Percentiles rank a stretch among this genome's conserved stretches.
These are phyloP conservation scores for Solidago caesia DNA, from an alignment of 129 eudicot species.

Conservation along the genomic window DNA sequence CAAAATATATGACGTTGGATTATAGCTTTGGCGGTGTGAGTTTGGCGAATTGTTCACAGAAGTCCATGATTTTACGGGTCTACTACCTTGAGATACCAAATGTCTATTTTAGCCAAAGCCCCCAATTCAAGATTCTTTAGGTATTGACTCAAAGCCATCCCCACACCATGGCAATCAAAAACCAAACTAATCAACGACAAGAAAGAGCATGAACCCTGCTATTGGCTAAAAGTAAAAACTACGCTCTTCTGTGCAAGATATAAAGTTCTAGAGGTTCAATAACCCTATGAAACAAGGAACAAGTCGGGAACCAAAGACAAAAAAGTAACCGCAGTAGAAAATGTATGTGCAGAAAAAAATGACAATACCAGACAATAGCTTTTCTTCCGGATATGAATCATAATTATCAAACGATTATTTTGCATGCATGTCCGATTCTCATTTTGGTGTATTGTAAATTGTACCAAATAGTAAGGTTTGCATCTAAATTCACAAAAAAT, in stretches of 20 bases:
- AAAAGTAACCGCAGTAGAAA: not conserved
- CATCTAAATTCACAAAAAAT: slow-evolving; percentile 10
- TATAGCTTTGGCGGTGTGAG: too few species aligned
- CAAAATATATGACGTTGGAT: too few species aligned
- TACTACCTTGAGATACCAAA: not conserved
- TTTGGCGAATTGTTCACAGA: too few species aligned
- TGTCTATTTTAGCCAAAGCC: not conserved
- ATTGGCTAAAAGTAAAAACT: not conserved
- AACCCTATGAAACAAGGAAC: not conserved
- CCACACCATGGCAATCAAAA: not conserved
- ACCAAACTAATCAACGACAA: not conserved
- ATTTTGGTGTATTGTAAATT: slow-evolving; percentile 4
- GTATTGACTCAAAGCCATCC: not conserved
- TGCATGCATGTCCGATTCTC: not conserved
- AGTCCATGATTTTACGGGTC: too few species aligned
- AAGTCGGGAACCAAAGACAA: not conserved
- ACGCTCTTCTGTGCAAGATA: not conserved
- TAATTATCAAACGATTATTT: not conserved
- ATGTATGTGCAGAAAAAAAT: not conserved
- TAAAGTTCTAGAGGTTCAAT: not conserved
- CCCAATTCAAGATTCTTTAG: not conserved
- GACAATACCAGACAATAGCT: not conserved
- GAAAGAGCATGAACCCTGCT: slow-evolving; percentile 1
- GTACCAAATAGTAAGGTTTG: slow-evolving; percentile 10
- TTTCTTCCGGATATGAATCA: not conserved